Conservation (phyloP, 208 protist species). For the Trichomonas vaginalis region DNA sequence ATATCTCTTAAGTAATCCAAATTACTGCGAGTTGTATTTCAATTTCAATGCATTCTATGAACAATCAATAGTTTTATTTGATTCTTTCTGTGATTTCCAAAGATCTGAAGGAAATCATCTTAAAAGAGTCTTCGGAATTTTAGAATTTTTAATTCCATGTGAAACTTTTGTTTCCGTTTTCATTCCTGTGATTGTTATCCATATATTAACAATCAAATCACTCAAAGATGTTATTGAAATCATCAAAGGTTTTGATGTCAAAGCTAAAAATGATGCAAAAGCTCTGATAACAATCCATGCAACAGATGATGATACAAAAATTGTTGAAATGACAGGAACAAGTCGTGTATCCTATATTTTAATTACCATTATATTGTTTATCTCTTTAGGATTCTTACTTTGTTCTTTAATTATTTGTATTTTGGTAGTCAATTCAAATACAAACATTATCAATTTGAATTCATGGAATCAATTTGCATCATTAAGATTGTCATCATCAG, state of each 20-base stretch:
- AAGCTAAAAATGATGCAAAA: not conserved
- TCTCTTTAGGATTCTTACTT: not conserved
- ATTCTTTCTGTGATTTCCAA: not conserved
- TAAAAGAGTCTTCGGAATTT: not conserved
- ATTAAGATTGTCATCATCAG: not conserved
- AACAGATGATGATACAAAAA: not conserved
- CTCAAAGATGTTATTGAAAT: not conserved
- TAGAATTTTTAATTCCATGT: not conserved
- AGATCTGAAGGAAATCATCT: not conserved
- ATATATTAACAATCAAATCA: not conserved
- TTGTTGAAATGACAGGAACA: not conserved
- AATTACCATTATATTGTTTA: not conserved
- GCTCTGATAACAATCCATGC: not conserved
- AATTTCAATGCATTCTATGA: not conserved
- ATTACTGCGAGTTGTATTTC: not conserved
- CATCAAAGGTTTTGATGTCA: not conserved
- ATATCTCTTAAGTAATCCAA: not conserved
- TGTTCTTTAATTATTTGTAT: not conserved
- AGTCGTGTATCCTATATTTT: not conserved
- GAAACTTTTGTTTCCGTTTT: not conserved
- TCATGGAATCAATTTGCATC: not conserved
- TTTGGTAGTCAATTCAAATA: not conserved
- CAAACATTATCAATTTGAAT: not conserved
- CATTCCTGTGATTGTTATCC: not conserved
- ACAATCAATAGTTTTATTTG: not conserved